Evolutionary conservation across 139 green algal species (phyloP).

Genomic region (Chlamydomonas incerta): DNA sequence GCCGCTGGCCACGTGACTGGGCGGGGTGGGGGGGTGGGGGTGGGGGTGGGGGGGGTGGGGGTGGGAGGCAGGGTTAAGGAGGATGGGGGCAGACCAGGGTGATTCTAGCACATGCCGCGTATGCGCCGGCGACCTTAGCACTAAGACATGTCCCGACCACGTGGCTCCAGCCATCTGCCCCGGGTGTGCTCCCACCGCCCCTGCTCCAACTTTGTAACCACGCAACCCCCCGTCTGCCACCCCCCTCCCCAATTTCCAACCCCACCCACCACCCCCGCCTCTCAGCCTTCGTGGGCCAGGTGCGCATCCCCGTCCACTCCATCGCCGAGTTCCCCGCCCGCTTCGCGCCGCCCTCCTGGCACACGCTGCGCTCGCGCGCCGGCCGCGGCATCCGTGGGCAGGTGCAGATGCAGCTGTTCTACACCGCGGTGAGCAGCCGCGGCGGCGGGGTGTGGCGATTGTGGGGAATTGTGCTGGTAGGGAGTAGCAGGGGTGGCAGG

Average conservation of each 20-base stretch:
- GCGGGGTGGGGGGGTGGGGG: background rate
- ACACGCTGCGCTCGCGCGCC: conserved; percentile 15
- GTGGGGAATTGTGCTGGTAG: no score
- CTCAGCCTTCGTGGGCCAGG: conserved; percentile 34
- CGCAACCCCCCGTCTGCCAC: background rate
- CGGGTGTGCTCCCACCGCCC: no score
- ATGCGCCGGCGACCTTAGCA: no score
- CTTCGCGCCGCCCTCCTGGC: conserved; percentile 32
- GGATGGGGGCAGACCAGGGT: no score
- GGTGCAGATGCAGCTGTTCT: conserved; percentile 58
- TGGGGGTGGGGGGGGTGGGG: background rate
- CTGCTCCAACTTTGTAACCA: no score
- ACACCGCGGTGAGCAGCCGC: conserved; percentile 15
- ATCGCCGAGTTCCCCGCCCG: conserved; percentile 39
- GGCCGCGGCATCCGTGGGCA: conserved; percentile 11
- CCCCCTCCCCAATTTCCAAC: background rate
- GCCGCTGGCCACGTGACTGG: background rate
- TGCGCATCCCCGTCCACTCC: conserved; percentile 40
- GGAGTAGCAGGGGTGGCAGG: no score
- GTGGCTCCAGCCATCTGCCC: no score
- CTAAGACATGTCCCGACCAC: no score
- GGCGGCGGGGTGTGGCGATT: no score
- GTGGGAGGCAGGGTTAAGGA: no score
- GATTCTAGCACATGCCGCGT: no score
- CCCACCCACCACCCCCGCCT: no score